Conservation (phyloP, 768 basidiomycete species). For the Tulasnella sp. region DNA sequence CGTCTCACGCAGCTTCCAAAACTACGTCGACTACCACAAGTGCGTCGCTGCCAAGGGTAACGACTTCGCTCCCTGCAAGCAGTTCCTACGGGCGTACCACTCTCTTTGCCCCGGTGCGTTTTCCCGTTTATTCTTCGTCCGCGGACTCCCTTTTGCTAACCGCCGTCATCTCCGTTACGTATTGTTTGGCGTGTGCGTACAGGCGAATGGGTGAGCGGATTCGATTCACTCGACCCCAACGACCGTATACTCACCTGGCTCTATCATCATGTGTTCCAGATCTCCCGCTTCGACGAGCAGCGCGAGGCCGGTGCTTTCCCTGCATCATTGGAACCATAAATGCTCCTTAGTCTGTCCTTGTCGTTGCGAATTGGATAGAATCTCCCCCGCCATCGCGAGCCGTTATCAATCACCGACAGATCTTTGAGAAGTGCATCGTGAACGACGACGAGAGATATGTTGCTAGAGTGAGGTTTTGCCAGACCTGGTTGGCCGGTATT, state of each 20-base stretch:
- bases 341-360: conserved; percentile 3
- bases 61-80: conserved; percentile 97
- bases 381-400: not conserved
- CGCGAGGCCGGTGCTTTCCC: conserved; percentile 91
- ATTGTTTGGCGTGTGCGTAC: conserved; percentile 20
- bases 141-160: conserved; percentile 15
- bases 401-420: not conserved
- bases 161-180: conserved; percentile 19
- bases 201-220: conserved; percentile 84
- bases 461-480: too few species aligned
- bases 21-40: conserved; percentile 98
- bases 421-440: not conserved
- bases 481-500: too few species aligned
- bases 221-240: not conserved
- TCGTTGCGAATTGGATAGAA: conserved; percentile 4
- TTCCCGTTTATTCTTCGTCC: conserved; percentile 18
- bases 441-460: not conserved
- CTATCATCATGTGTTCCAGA: conserved; percentile 43
- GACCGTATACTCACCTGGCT: conserved; percentile 14
- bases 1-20: conserved; percentile 64
- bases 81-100: conserved; percentile 94
- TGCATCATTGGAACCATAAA: conserved; percentile 75
- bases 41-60: conserved; percentile 96
- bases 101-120: conserved; percentile 89
- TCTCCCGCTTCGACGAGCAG: conserved; percentile 89